phyloP scores from a whole-genome alignment of 306 rosid species.

The Quercus mongolica region DNA sequence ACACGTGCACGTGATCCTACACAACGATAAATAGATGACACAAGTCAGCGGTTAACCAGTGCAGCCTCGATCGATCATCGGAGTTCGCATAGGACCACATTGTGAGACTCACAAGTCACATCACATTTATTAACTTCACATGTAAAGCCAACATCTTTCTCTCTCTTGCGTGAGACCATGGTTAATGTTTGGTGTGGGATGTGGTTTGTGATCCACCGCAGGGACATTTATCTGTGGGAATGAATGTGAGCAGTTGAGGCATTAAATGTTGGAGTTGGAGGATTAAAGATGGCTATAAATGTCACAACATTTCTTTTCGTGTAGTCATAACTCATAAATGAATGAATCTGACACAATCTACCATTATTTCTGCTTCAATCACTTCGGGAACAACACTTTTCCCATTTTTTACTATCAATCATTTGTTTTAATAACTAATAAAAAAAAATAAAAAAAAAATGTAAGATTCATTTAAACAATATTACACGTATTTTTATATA shows the following conservation, averaged over 20 bases:
- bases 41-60: constrained; percentile 33
- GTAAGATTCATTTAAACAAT: too few species aligned
- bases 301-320: not conserved
- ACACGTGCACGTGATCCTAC: constrained; percentile 18
- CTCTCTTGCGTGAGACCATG: not conserved
- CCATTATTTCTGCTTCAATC: not conserved
- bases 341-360: not conserved
- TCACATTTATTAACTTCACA: constrained; percentile 45
- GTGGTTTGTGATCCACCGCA: not conserved
- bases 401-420: too few species aligned
- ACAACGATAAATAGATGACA: not conserved
- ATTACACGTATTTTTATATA: too few species aligned
- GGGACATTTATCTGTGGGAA: not conserved
- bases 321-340: not conserved
- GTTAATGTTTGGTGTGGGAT: too few species aligned
- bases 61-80: not conserved
- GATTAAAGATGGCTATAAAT: constrained; percentile 8
- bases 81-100: too few species aligned
- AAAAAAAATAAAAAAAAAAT: too few species aligned
- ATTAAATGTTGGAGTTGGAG: not conserved
- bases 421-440: too few species aligned
- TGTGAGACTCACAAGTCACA: too few species aligned
- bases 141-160: constrained; percentile 1
- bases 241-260: constrained; percentile 21
- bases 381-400: not conserved